phyloP scores from a whole-genome alignment of 257 asterid species.

The Scutellaria minor region DNA sequence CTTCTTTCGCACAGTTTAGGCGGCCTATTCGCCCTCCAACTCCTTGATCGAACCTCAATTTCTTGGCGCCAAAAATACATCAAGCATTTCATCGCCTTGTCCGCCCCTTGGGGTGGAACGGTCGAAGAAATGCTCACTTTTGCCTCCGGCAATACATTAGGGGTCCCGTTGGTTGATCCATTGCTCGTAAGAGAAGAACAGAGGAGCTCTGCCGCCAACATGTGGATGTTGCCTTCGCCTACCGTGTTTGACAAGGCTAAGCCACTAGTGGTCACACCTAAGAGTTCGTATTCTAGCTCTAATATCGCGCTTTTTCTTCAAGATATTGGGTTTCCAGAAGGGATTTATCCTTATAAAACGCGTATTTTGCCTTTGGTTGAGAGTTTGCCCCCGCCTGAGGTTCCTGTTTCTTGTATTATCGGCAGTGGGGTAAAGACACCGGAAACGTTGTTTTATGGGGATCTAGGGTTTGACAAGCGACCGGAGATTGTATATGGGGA shows the following conservation, averaged over 20 bases:
- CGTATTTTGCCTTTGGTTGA: slow-evolving; percentile 67
- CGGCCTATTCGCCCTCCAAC: slow-evolving; percentile 62
- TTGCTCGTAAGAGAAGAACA: slow-evolving; percentile 70
- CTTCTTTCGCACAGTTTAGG: slow-evolving; percentile 85
- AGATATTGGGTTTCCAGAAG: slow-evolving; percentile 68
- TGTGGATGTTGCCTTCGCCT: slow-evolving; percentile 85
- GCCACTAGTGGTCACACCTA: slow-evolving; percentile 49
- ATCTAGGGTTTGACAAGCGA: slow-evolving; percentile 56
- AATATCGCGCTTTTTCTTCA: slow-evolving; percentile 56
- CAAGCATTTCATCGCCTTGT: slow-evolving; percentile 70
- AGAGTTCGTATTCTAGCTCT: slow-evolving; percentile 45
- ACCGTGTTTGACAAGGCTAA: slow-evolving; percentile 40
- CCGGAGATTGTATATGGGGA: slow-evolving; percentile 75
- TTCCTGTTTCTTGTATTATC: slow-evolving; percentile 65
- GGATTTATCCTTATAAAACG: slow-evolving; percentile 57
- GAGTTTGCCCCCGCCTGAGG: slow-evolving; percentile 40
- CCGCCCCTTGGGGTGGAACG: slow-evolving; percentile 97
- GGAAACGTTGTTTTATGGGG: slow-evolving; percentile 60
- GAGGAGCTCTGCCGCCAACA: slow-evolving; percentile 67
- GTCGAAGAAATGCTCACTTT: slow-evolving; percentile 70
- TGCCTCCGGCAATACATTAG: slow-evolving; percentile 71
- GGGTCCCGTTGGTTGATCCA: slow-evolving; percentile 77
- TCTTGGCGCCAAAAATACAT: slow-evolving; percentile 63
- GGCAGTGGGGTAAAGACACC: slow-evolving; percentile 70
- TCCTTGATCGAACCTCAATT: slow-evolving; percentile 55